phyloP scores from a whole-genome alignment of 495 filamentous ascomycete genomes.

The Xylaria longipes region DNA sequence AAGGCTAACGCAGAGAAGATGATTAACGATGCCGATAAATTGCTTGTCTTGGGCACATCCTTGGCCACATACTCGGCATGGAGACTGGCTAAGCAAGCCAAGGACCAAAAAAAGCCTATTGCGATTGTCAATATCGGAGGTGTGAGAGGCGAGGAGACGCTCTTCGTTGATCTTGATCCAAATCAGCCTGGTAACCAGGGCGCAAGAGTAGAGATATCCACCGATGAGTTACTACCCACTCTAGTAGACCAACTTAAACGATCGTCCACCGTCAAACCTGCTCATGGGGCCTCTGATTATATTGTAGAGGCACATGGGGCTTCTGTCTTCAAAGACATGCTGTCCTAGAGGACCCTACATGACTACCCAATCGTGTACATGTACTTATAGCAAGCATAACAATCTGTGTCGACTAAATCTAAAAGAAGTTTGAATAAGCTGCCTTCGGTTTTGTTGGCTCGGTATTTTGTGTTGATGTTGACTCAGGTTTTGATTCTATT shows the following conservation, averaged over 20 bases:
- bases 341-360: conserved; percentile 44
- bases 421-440: conserved; percentile 49
- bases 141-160: conserved; percentile 75
- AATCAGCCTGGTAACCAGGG: conserved; percentile 55
- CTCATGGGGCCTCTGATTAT: conserved; percentile 22
- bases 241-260: conserved; percentile 53
- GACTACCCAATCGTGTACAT: conserved; percentile 29
- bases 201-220: conserved; percentile 59
- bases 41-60: conserved; percentile 86
- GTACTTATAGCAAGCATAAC: conserved; percentile 26
- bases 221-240: conserved; percentile 60
- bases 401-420: conserved; percentile 16
- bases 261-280: conserved; percentile 25
- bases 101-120: conserved; percentile 81
- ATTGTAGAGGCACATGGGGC: conserved; percentile 33
- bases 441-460: conserved; percentile 36
- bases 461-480: conserved; percentile 14
- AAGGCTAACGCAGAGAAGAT: conserved; percentile 80
- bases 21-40: conserved; percentile 72
- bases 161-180: conserved; percentile 62
- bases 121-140: conserved; percentile 85
- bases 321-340: conserved; percentile 57
- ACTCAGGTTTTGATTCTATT: conserved; percentile 25
- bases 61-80: conserved; percentile 95
- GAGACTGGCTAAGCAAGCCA: conserved; percentile 83